A percentile compares a stretch with the other conserved stretches of the same genome.
These are phyloP conservation scores for Inga leiocalycina DNA, from an alignment of 306 rosid genomes.

Conservation along the genomic window DNA sequence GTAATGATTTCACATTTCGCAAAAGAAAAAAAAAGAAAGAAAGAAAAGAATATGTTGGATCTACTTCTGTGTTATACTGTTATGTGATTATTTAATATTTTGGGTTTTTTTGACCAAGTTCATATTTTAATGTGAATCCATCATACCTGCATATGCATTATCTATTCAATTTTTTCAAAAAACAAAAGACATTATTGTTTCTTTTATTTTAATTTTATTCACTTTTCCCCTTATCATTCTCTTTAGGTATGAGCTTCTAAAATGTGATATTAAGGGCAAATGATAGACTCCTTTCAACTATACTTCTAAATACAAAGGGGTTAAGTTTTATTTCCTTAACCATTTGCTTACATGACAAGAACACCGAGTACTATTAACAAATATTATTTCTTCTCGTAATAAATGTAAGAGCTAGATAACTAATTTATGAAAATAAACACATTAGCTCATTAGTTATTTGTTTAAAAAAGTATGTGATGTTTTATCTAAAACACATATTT, in stretches of 20 bases:
- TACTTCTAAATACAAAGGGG: no score
- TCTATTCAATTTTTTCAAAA: background rate
- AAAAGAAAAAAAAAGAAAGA: background rate
- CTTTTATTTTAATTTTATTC: background rate
- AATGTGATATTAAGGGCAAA: background rate
- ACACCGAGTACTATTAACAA: no score
- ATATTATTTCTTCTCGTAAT: no score
- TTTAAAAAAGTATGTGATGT: no score
- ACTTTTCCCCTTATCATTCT: background rate
- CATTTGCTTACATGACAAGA: no score
- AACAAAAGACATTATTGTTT: background rate
- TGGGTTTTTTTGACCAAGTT: background rate
- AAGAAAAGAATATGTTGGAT: background rate
- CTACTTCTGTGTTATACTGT: background rate
- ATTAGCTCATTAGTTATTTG: no score
- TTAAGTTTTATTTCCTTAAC: no score
- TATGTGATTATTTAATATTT: background rate
- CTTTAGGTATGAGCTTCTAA: background rate
- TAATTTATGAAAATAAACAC: no score
- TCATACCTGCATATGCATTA: background rate
- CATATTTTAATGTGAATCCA: background rate
- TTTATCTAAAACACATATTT: no score
- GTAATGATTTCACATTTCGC: background rate
- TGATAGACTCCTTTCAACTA: no score
- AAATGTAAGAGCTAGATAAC: no score